These are phyloP conservation scores for Crithidia brevicula DNA, from an alignment of 208 protist species.

Conservation along the genomic window DNA sequence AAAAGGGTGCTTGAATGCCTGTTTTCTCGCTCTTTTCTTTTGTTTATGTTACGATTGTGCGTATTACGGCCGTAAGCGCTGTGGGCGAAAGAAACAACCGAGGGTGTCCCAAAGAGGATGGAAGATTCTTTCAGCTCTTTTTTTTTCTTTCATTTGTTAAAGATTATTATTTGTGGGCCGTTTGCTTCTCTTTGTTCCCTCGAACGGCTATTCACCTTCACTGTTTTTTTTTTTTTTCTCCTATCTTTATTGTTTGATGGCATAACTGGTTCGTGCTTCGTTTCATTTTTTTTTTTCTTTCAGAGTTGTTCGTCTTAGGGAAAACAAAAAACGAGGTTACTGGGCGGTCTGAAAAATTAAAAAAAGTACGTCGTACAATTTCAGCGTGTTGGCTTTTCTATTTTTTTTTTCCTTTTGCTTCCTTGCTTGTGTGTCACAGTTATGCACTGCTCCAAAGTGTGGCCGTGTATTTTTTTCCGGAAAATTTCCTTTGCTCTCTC, in stretches of 20 bases:
- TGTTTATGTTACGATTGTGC: not conserved
- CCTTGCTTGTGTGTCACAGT: no score
- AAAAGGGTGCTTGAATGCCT: not conserved
- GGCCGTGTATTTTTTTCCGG: no score
- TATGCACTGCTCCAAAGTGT: no score
- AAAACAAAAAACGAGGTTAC: no score
- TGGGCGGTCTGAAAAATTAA: no score
- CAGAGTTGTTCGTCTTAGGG: no score
- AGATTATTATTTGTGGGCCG: not conserved
- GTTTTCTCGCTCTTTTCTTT: slow-evolving; percentile 21
- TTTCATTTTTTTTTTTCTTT: no score
- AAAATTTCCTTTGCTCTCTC: no score
- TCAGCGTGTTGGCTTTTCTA: not conserved
- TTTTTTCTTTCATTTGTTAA: not conserved
- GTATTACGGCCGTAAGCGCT: not conserved
- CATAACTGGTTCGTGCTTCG: not conserved
- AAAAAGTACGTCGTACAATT: no score
- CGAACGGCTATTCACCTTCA: not conserved
- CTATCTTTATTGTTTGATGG: slow-evolving; percentile 14
- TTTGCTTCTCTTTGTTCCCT: not conserved
- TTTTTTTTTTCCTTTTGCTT: no score
- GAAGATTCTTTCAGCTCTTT: not conserved
- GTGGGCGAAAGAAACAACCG: no score
- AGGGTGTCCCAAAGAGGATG: no score
- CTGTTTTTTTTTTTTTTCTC: slow-evolving; percentile 15